Conservation (phyloP, 2,329 filamentous ascomycete species). For the Coniochaeta sp. region DNA sequence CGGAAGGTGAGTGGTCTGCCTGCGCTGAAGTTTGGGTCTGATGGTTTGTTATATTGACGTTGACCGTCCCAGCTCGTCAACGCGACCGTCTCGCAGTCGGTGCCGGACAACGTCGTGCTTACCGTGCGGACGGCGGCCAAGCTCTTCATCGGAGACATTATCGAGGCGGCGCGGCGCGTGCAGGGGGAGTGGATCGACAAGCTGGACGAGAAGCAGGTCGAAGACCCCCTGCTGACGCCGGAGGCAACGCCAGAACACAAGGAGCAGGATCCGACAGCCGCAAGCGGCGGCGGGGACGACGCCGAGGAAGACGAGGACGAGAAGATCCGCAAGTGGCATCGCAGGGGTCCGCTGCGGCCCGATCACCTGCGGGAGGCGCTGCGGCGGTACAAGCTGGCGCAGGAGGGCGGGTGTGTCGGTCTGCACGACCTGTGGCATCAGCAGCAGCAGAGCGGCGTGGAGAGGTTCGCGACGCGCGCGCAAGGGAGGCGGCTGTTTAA, state of each 20-base stretch:
- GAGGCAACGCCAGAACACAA: constrained; percentile 25
- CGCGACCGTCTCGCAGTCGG: constrained; percentile 72
- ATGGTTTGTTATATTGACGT: constrained; percentile 3
- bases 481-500: constrained; percentile 46
- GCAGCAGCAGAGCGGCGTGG: constrained; percentile 51
- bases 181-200: constrained; percentile 64
- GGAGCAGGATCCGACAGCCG: constrained; percentile 23
- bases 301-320: constrained; percentile 19
- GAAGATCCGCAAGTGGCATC: constrained; percentile 9
- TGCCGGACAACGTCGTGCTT: constrained; percentile 64
- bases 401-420: constrained; percentile 57
- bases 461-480: constrained; percentile 49
- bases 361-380: constrained; percentile 71
- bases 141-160: constrained; percentile 68
- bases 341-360: constrained; percentile 49
- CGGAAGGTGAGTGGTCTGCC: constrained; percentile 46
- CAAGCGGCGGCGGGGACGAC: constrained; percentile 6
- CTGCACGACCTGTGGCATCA: constrained; percentile 54
- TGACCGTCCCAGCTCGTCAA: constrained; percentile 58
- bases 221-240: constrained; percentile 32
- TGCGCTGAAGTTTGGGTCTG: background rate
- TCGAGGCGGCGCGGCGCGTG: constrained; percentile 63
- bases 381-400: constrained; percentile 56
- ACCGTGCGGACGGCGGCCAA: constrained; percentile 73
- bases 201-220: constrained; percentile 48